Percentiles rank a stretch among this genome's conserved stretches.
Evolutionary conservation across 495 filamentous ascomycete species (phyloP).

Genomic region (Penicillium turbatum): DNA sequence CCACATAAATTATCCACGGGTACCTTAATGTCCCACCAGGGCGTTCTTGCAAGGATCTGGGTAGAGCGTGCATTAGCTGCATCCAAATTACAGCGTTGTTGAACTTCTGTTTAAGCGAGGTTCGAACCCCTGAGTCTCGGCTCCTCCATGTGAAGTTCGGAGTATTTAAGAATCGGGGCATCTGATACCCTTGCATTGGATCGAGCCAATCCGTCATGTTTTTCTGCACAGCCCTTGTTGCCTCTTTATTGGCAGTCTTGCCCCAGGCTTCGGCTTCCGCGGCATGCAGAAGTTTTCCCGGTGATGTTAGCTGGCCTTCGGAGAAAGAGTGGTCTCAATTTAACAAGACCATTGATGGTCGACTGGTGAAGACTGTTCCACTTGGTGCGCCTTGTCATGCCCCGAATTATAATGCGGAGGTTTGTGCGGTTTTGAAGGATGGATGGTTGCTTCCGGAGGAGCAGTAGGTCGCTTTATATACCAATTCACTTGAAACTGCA

Average conservation of each 20-base stretch:
- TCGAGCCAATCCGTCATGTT: not conserved
- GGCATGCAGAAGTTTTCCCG: constrained; percentile 32
- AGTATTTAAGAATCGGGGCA: not conserved
- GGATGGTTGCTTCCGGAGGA: constrained; percentile 26
- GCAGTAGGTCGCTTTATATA: constrained; percentile 24
- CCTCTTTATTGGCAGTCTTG: constrained; percentile 9
- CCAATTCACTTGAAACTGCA: not conserved
- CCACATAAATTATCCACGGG: too few species aligned
- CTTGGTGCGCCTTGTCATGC: constrained; percentile 45
- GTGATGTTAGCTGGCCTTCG: constrained; percentile 47
- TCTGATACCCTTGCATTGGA: not conserved
- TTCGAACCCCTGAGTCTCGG: not conserved
- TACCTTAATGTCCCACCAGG: not conserved
- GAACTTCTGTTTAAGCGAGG: not conserved
- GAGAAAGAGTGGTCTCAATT: constrained; percentile 36
- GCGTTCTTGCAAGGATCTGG: not conserved
- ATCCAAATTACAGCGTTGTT: too few species aligned
- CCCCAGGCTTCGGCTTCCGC: constrained; percentile 7
- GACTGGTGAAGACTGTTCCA: constrained; percentile 44
- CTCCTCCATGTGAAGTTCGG: not conserved
- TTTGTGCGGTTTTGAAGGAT: constrained; percentile 28
- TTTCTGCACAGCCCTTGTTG: not conserved
- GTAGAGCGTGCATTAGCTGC: not conserved
- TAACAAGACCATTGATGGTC: constrained; percentile 41
- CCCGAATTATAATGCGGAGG: constrained; percentile 28